Evolutionary conservation across 2,329 filamentous ascomycete species (phyloP), one percentile per base, ranked within the genome.

Genomic region (Calonectria ilicicola): DNA sequence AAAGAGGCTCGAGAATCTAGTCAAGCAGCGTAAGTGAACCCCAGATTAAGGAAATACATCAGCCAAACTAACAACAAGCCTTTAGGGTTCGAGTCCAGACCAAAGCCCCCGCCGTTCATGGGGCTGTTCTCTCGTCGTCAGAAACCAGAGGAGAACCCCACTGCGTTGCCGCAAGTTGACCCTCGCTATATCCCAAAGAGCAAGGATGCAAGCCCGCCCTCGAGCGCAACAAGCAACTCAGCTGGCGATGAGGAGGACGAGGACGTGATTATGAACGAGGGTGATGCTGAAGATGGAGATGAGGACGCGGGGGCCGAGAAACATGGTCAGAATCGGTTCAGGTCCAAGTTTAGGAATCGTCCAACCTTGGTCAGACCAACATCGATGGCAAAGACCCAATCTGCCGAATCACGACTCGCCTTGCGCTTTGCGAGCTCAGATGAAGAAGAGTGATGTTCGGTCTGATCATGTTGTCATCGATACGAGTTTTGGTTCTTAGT

Each of bases 1-100:
- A 70, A 77, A 72, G 51, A 68, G 64, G 12, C 35, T 83, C 17
- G 80, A 83, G 63, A 40, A 72, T 5, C 42, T 40, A 26, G 38
- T 77, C n/a, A 70, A 74, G 19, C 60, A 67, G 7, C 66, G 81
- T 78, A 72, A 75, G 80, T 70, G n/a, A 9, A 63, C 4, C 40
- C 21, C 15, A 15, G 35, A n/a, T 10, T 8, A n/a, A 32, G 3
- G 26, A 32, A 5, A 2, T 9, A n/a, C 21, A 21, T 10, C 15
- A 38, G 40, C 46, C 26, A 66, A 46, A 44, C 56, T 70, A 51
- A 77, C 49, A 60, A n/a, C 21, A 8, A n/a, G 46, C 14, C 23
- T 26, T 15, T 17, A 77, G 76, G 65, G 15, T 65, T 79, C 10
- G 70, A 77, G 29, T 29, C 35, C 15, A 60, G 46, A 26, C 19